Evolutionary conservation across 345 rosid genomes (phyloP).

Genomic region (Brassica nigra): DNA sequence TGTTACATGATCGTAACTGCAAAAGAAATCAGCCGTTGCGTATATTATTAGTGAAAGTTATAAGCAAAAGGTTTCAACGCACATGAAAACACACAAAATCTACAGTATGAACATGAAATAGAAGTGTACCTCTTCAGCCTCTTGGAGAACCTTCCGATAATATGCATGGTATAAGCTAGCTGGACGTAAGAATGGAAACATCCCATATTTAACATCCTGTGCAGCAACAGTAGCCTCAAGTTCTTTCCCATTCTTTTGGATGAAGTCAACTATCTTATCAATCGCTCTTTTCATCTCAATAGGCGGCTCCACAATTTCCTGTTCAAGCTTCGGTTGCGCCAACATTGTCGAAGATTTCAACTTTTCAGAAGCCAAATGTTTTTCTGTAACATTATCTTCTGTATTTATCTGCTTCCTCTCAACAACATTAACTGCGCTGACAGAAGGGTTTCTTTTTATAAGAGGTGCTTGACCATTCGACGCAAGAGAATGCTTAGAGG

Average conservation of each 20-base stretch:
- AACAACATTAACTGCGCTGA: conserved; percentile 51
- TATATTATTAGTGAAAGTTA: background rate
- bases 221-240: conserved; percentile 82
- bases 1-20: conserved; percentile 60
- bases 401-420: conserved; percentile 46
- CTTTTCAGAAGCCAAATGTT: conserved; percentile 41
- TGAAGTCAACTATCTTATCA: conserved; percentile 93
- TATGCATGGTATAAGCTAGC: conserved; percentile 66
- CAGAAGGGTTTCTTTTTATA: conserved; percentile 55
- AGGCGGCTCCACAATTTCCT: conserved; percentile 76
- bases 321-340: conserved; percentile 47
- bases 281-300: conserved; percentile 75
- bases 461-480: conserved; percentile 51
- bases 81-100: conserved; percentile 4
- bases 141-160: conserved; percentile 64
- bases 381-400: conserved; percentile 42
- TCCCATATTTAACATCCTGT: conserved; percentile 78
- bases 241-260: conserved; percentile 75
- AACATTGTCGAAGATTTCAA: conserved; percentile 42
- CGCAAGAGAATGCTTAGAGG: conserved; percentile 43
- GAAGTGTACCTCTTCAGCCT: conserved; percentile 68
- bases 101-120: background rate
- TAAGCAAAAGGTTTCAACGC: conserved; percentile 6
- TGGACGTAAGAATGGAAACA: conserved; percentile 84
- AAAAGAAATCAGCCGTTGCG: conserved; percentile 17